Evolutionary conservation across 2,329 filamentous ascomycete genomes (phyloP).

Genomic region (Claviceps sorghi): DNA sequence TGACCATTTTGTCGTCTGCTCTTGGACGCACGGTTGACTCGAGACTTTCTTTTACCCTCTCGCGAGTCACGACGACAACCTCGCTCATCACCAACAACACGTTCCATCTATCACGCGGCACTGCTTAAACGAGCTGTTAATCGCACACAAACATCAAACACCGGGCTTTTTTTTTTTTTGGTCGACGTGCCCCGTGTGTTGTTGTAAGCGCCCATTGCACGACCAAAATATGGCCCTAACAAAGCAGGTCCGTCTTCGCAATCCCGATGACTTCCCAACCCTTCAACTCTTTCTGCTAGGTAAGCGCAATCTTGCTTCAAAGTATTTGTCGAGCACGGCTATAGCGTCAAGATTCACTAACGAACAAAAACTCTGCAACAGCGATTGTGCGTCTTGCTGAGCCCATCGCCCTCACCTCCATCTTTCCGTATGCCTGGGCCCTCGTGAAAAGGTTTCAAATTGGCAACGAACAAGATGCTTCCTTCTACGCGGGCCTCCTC

Average conservation of each 20-base stretch:
- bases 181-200: slow-evolving; percentile 21
- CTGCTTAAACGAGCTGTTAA: background rate
- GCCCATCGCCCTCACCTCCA: slow-evolving; percentile 82
- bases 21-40: background rate
- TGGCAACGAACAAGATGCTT: slow-evolving; percentile 59
- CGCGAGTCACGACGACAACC: background rate
- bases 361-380: slow-evolving; percentile 19
- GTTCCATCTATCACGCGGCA: background rate
- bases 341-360: slow-evolving; percentile 6
- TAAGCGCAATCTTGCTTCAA: slow-evolving; percentile 27
- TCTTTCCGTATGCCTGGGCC: slow-evolving; percentile 83
- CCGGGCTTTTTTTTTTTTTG: background rate
- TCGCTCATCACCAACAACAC: background rate
- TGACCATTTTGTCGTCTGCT: background rate
- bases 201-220: slow-evolving; percentile 30
- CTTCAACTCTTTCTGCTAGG: slow-evolving; percentile 73
- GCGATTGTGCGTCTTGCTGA: slow-evolving; percentile 87
- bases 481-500: slow-evolving; percentile 74
- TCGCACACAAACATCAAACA: slow-evolving; percentile 12
- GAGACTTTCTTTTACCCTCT: background rate
- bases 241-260: slow-evolving; percentile 35
- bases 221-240: slow-evolving; percentile 37
- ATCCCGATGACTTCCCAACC: slow-evolving; percentile 64
- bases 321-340: background rate
- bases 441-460: slow-evolving; percentile 65